These are phyloP conservation scores for Colletotrichum endophyticum DNA, from an alignment of 2,329 filamentous ascomycete species.

Conservation along the genomic window DNA sequence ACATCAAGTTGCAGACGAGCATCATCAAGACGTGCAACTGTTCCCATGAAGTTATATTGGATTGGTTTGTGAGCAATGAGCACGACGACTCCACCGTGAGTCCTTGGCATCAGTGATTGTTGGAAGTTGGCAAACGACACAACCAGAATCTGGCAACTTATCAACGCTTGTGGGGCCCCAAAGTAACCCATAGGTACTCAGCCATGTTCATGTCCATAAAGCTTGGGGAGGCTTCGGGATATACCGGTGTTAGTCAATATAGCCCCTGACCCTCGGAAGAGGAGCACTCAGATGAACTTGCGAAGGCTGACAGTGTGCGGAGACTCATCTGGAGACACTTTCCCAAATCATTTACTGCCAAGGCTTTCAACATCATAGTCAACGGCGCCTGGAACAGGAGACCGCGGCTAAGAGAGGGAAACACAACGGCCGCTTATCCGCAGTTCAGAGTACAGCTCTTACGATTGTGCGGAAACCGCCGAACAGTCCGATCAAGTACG, in stretches of 20 bases:
- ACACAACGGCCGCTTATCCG: background rate
- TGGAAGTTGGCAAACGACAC: background rate
- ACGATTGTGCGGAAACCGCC: background rate
- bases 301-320: background rate
- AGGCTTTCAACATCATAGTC: background rate
- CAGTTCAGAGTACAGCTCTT: background rate
- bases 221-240: background rate
- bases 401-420: background rate
- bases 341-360: background rate
- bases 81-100: rapidly evolving
- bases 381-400: background rate
- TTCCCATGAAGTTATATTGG: background rate
- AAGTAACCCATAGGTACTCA: background rate
- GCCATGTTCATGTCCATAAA: background rate
- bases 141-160: background rate
- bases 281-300: background rate
- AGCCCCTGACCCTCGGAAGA: background rate
- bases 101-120: background rate
- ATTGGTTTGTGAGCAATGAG: background rate
- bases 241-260: background rate
- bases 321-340: background rate
- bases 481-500: background rate
- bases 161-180: background rate
- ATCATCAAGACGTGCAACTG: background rate
- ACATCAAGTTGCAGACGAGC: too few relatives aligned